phyloP scores from a whole-genome alignment of 768 basidiomycete species.

The Kwoniella sp. region DNA sequence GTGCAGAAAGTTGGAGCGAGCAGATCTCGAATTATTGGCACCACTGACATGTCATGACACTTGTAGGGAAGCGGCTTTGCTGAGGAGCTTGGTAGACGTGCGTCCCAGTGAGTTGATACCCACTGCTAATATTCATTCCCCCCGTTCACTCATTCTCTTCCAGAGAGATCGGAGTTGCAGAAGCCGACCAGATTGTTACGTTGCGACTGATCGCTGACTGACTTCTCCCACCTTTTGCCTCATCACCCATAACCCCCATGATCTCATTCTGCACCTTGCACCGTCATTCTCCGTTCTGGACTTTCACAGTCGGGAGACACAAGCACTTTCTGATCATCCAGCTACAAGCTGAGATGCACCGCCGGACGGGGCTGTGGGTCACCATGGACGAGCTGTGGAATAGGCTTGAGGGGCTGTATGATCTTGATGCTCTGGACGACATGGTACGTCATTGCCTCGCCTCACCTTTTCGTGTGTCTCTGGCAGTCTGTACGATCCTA shows the following conservation, averaged over 20 bases:
- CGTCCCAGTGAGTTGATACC: constrained; percentile 16
- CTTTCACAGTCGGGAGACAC: constrained; percentile 39
- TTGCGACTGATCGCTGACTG: too few species aligned
- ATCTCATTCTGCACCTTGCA: neutral
- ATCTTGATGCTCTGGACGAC: constrained; percentile 44
- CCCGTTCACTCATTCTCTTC: neutral
- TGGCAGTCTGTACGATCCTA: neutral
- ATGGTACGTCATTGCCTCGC: constrained; percentile 32
- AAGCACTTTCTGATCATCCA: constrained; percentile 46
- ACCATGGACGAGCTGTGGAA: constrained; percentile 41
- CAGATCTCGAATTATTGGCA: too few species aligned
- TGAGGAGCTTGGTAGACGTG: constrained; percentile 23
- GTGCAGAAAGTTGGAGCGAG: neutral
- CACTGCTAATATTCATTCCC: neutral
- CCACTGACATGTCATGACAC: neutral
- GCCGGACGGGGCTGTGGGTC: constrained; percentile 37
- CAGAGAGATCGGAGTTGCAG: too few species aligned
- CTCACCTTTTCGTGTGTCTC: neutral
- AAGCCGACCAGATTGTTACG: too few species aligned
- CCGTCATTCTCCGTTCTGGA: neutral
- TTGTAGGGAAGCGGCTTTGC: constrained; percentile 20
- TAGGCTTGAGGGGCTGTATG: constrained; percentile 40
- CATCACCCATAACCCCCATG: neutral
- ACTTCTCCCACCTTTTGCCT: too few species aligned
- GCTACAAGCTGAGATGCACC: constrained; percentile 39